These are phyloP conservation scores for Polytrichum formosum DNA, from an alignment of 225 moss, liverwort and hornwort genomes.

Conservation along the genomic window DNA sequence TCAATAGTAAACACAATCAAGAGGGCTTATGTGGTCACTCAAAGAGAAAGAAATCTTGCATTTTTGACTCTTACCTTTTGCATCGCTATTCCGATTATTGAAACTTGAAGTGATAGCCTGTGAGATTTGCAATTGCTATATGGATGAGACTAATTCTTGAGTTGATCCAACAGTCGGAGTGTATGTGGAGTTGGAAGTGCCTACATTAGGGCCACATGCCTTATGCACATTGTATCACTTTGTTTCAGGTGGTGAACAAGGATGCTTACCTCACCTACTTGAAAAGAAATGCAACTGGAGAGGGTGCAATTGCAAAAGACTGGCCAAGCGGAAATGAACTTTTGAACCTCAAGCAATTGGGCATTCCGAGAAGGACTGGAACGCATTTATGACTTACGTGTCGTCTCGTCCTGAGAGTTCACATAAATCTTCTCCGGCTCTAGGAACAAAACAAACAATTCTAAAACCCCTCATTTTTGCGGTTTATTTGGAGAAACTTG, in stretches of 20 bases:
- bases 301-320: constrained; percentile 14
- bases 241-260: constrained; percentile 61
- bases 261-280: constrained; percentile 25
- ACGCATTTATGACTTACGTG: constrained; percentile 84
- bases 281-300: constrained; percentile 18
- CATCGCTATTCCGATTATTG: no score
- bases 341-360: constrained; percentile 10
- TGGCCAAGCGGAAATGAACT: constrained; percentile 1
- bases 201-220: no score
- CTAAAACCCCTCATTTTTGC: no score
- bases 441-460: constrained; percentile 10
- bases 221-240: no score
- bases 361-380: constrained; percentile 48
- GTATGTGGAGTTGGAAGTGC: background rate
- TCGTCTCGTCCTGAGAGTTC: constrained; percentile 66
- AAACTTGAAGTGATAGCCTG: no score
- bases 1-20: background rate
- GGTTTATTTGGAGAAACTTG: no score
- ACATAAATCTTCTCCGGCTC: constrained; percentile 62
- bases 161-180: background rate
- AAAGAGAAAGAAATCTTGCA: no score
- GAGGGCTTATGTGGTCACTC: no score
- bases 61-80: no score
- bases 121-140: no score
- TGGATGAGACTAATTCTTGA: no score